A percentile compares a stretch with the other conserved stretches of the same genome.
phyloP scores from a whole-genome alignment of 2,329 filamentous ascomycete genomes.

The Nigrospora sphaerica region DNA sequence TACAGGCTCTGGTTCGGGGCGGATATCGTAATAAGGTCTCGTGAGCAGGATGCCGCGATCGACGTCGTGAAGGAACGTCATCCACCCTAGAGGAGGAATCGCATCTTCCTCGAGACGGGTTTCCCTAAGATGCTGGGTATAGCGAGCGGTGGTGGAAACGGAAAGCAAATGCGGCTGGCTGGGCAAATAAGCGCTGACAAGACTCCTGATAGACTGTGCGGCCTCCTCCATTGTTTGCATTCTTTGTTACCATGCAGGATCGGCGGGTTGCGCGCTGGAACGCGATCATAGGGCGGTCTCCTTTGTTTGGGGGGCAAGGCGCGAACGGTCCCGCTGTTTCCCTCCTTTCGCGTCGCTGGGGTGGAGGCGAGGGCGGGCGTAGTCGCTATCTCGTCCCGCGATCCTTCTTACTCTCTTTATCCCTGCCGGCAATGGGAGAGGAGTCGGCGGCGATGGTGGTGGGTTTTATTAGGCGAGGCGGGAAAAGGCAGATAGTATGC shows the following conservation, averaged over 20 bases:
- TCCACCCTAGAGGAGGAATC: constrained; percentile 45
- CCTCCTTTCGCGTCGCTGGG: too few species aligned
- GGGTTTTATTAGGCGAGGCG: too few species aligned
- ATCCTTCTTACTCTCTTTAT: too few species aligned
- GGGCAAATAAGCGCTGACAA: constrained; percentile 45
- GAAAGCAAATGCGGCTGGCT: constrained; percentile 47
- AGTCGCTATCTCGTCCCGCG: too few species aligned
- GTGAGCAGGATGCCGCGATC: constrained; percentile 52
- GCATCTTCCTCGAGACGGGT: constrained; percentile 41
- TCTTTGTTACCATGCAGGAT: constrained; percentile 23
- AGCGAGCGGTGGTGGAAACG: constrained; percentile 39
- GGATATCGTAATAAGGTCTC: constrained; percentile 49
- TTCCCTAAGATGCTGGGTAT: constrained; percentile 31
- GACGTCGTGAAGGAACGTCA: constrained; percentile 48
- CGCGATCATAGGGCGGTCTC: constrained; percentile 19
- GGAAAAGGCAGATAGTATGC: not conserved
- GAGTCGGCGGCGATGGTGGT: too few species aligned
- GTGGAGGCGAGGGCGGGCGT: too few species aligned
- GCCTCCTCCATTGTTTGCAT: constrained; percentile 45
- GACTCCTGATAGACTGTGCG: constrained; percentile 47
- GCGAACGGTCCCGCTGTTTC: not conserved
- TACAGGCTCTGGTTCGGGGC: constrained; percentile 39
- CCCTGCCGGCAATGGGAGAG: too few species aligned
- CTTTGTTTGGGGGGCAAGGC: not conserved
- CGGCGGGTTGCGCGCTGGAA: constrained; percentile 21